Evolutionary conservation across 306 rosid genomes (phyloP).

Genomic region (Prosopis cineraria): DNA sequence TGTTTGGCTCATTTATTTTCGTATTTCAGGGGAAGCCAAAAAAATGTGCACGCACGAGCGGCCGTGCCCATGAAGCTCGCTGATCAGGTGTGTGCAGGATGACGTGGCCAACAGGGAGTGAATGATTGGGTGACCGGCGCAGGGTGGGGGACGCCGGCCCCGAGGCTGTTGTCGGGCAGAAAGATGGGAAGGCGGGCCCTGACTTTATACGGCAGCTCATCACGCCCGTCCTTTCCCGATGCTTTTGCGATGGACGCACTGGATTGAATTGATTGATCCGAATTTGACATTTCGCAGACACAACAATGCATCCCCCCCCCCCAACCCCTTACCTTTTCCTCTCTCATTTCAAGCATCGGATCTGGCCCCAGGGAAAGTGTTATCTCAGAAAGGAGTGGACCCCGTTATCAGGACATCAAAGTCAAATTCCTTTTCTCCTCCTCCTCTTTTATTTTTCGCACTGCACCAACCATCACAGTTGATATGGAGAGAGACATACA

Average conservation of each 20-base stretch:
- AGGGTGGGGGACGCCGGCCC: constrained; percentile 6
- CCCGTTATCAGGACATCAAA: not conserved
- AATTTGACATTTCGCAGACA: constrained; percentile 32
- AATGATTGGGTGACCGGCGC: constrained; percentile 1
- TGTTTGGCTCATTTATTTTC: not conserved
- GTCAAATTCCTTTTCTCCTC: constrained; percentile 8
- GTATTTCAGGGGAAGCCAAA: not conserved
- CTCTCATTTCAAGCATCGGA: constrained; percentile 32
- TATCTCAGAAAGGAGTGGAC: constrained; percentile 22
- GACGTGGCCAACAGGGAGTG: constrained; percentile 17
- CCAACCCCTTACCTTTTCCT: not conserved
- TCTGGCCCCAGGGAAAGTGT: constrained; percentile 39
- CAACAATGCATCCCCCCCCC: not conserved
- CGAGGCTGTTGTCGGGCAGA: constrained; percentile 39
- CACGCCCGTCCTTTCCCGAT: constrained; percentile 36
- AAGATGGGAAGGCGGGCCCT: constrained; percentile 25
- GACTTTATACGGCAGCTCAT: constrained; percentile 26
- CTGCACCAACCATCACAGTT: no score
- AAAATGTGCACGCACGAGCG: constrained; percentile 26
- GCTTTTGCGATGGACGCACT: constrained; percentile 24
- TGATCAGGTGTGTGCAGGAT: constrained; percentile 40
- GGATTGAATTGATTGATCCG: constrained; percentile 27
- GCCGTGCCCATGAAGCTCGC: constrained; percentile 23
- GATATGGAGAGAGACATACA: no score
- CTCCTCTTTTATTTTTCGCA: not conserved